Conservation (phyloP, 129 eudicot species). For the Saussurea involucrata region DNA sequence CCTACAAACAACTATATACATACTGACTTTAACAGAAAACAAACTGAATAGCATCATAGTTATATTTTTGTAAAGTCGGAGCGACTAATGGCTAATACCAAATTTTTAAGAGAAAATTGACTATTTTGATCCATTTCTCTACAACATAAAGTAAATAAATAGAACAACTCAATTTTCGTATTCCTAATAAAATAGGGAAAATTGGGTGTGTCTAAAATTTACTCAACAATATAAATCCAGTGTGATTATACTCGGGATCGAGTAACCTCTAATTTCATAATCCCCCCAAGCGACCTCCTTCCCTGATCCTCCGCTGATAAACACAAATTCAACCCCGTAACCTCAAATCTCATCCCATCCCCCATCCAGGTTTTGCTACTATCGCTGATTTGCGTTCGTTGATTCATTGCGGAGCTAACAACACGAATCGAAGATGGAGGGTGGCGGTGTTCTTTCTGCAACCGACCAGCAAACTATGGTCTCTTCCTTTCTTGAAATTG, state of each 20-base stretch:
- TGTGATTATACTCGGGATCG: background rate
- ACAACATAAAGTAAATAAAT: too few species aligned
- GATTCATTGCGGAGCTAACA: background rate
- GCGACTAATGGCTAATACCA: too few species aligned
- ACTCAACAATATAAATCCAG: constrained; percentile 9
- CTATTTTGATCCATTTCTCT: too few species aligned
- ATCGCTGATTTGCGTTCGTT: background rate
- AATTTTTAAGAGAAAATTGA: too few species aligned
- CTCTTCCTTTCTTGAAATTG: constrained; percentile 89
- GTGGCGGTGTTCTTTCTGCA: constrained; percentile 37
- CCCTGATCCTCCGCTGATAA: background rate
- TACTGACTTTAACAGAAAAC: too few species aligned
- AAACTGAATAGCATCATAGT: too few species aligned
- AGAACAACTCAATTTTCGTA: too few species aligned
- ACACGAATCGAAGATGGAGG: constrained; percentile 48
- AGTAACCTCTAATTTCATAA: constrained; percentile 5
- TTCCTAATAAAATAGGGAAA: background rate
- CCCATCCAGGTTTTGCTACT: constrained; percentile 4
- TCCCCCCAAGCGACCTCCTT: background rate
- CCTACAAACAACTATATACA: too few species aligned
- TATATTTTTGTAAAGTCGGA: too few species aligned
- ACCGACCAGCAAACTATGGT: constrained; percentile 65
- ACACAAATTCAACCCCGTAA: background rate
- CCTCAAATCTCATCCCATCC: constrained; percentile 1
- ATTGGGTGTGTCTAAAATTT: background rate